Conservation (phyloP, 331 rosid genomes). For the Pyracantha coccinea region DNA sequence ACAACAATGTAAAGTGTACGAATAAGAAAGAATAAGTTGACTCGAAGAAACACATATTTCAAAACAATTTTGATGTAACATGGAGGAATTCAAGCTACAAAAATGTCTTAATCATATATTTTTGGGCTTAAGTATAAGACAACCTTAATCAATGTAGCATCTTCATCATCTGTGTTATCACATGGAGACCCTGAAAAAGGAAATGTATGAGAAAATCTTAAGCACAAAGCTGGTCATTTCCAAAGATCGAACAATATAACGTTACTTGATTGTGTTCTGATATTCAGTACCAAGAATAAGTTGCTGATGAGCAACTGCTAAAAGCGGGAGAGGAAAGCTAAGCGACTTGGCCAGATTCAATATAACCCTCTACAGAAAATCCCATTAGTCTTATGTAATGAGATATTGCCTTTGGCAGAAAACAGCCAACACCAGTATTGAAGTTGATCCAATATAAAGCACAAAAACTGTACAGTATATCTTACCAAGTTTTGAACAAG, state of each 20-base stretch:
- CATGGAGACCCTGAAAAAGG: conserved; percentile 52
- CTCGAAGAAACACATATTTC: conserved; percentile 1
- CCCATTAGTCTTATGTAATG: conserved; percentile 6
- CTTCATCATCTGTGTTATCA: conserved; percentile 31
- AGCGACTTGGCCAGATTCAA: conserved; percentile 68
- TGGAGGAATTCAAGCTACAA: background rate
- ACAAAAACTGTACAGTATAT: background rate
- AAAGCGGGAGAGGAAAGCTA: conserved; percentile 78
- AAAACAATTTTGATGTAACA: background rate
- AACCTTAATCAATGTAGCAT: conserved; percentile 52
- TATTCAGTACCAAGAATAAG: conserved; percentile 57
- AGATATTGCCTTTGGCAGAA: background rate
- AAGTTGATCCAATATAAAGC: background rate
- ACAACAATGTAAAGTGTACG: background rate
- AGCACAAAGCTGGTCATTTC: conserved; percentile 16
- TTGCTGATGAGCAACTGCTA: conserved; percentile 82
- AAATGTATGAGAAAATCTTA: conserved; percentile 12
- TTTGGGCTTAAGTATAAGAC: conserved; percentile 6
- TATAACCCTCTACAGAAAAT: conserved; percentile 48
- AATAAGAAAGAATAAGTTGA: conserved; percentile 9
- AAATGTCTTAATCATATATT: background rate
- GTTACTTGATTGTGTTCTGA: background rate
- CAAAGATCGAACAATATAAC: conserved; percentile 13
- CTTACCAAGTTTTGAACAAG: conserved; percentile 63
- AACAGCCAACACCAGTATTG: background rate